Base-by-base conservation (phyloP, 139 green algal genomes). In the Closterium sp. region DNA sequence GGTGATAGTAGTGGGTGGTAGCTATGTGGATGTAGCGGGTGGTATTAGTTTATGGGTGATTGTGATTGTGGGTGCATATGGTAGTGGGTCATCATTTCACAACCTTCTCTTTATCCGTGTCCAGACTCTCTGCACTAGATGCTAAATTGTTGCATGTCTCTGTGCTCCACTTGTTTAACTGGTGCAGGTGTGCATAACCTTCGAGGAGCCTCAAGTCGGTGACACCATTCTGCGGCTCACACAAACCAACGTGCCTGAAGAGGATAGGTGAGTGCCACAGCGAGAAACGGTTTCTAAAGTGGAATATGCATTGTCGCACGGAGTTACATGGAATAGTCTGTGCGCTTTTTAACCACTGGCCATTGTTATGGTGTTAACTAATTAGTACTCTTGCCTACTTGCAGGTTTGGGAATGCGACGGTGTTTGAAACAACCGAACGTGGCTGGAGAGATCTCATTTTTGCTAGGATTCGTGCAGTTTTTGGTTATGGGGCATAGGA, bases 171-270 rank as follows among this genome's bases (percentile, higher is more conserved):
- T 50, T 9, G 4, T 50, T 9, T 50, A 50, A 50, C 13, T 50
- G 91, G 32, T 89, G 92, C 92, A 95, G 93, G 93, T 95, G 38
- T 94, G 84, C 79, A 94, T 95, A 17, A 96, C 89, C 24, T 85
- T 96, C 1, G 31, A 90, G n/a, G 95, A 96, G 86, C 91, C 93
- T 62, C 89, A 95, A 70, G 70, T 70, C 22, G 95, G 95, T 13
- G 95, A 91, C 90, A 96, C 94, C 34, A 84, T 96, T 28, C 24
- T 96, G 11, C 94, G 94, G 45, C 32, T 96, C 50, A 89, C 90
- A 50, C 95, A 96, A 62, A 96, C 95, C 10, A 79, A 94, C 86
- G 89, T 95, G 30, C 93, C 93, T 21, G 93, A 93, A 24, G 91
- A 95, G 88, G 93, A 95, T n/a, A 94, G 93, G 93, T 95, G 91